These are phyloP conservation scores for Vigna trinervia DNA, from an alignment of 306 rosid species.

Conservation along the genomic window DNA sequence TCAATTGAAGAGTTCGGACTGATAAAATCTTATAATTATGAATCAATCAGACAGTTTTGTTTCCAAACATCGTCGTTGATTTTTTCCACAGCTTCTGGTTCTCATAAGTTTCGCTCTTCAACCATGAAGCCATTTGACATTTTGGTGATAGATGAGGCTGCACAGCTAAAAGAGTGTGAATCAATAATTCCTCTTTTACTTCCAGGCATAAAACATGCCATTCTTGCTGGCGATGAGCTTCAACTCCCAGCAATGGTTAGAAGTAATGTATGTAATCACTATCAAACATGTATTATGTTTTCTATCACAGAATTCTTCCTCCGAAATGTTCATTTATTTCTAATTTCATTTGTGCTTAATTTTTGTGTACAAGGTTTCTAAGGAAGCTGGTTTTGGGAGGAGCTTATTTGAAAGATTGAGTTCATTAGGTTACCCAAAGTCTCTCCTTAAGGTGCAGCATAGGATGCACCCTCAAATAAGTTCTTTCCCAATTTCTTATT, in stretches of 20 bases:
- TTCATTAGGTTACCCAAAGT: conserved; percentile 46
- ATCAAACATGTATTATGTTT: background rate
- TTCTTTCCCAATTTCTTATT: conserved; percentile 62
- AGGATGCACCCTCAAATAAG: conserved; percentile 82
- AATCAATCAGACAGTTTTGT: conserved; percentile 50
- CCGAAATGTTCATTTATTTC: background rate
- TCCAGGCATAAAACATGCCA: conserved; percentile 54
- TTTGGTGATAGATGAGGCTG: conserved; percentile 81
- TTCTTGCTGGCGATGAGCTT: conserved; percentile 78
- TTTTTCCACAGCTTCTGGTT: conserved; percentile 68
- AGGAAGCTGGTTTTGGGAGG: conserved; percentile 68
- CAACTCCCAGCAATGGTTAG: conserved; percentile 65
- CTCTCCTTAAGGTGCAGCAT: conserved; percentile 65
- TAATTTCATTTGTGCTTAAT: background rate
- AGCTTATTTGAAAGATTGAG: conserved; percentile 74
- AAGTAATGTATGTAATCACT: conserved; percentile 57
- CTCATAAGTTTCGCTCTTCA: conserved; percentile 51
- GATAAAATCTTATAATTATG: conserved; percentile 2
- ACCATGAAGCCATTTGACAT: conserved; percentile 51
- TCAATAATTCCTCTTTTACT: conserved; percentile 60
- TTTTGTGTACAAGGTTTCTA: conserved; percentile 52
- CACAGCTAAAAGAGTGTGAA: conserved; percentile 73
- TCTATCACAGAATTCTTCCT: background rate
- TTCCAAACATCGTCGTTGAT: conserved; percentile 60
- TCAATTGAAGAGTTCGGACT: conserved; percentile 47